phyloP scores from a whole-genome alignment of 768 basidiomycete genomes.

The Gymnopilus junonius region DNA sequence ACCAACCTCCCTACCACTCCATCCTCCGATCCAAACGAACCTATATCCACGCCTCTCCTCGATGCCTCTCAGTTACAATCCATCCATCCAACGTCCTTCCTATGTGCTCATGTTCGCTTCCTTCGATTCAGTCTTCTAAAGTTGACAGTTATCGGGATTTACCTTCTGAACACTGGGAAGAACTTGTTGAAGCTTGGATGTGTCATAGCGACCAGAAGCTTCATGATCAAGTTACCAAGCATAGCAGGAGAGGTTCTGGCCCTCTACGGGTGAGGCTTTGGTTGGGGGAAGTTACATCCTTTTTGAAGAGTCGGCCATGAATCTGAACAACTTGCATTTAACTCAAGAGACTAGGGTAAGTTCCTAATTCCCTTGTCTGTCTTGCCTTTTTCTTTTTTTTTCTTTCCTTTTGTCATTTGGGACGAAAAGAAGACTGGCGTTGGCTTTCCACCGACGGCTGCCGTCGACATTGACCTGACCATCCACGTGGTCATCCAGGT shows the following conservation, averaged over 20 bases:
- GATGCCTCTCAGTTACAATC: constrained; percentile 68
- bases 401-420: constrained; percentile 32
- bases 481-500: constrained; percentile 12
- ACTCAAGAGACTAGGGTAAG: constrained; percentile 60
- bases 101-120: constrained; percentile 83
- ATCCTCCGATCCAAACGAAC: constrained; percentile 26
- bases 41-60: constrained; percentile 52
- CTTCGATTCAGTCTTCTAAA: constrained; percentile 62
- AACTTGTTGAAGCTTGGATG: constrained; percentile 98
- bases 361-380: constrained; percentile 23
- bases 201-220: constrained; percentile 91
- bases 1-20: constrained; percentile 34
- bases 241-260: constrained; percentile 76
- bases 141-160: constrained; percentile 74
- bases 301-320: constrained; percentile 66
- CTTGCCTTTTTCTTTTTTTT: constrained; percentile 5
- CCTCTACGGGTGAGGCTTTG: constrained; percentile 67
- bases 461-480: constrained; percentile 21
- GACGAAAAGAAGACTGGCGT: constrained; percentile 96
- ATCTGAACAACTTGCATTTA: constrained; percentile 54
- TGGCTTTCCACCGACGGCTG: constrained; percentile 71
- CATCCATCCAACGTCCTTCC: constrained; percentile 65
- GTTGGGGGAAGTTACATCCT: constrained; percentile 92
- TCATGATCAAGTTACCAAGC: constrained; percentile 66
- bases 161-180: constrained; percentile 97